These are phyloP conservation scores for Asterophora lycoperdoides DNA, from an alignment of 768 basidiomycete species.

Conservation along the genomic window DNA sequence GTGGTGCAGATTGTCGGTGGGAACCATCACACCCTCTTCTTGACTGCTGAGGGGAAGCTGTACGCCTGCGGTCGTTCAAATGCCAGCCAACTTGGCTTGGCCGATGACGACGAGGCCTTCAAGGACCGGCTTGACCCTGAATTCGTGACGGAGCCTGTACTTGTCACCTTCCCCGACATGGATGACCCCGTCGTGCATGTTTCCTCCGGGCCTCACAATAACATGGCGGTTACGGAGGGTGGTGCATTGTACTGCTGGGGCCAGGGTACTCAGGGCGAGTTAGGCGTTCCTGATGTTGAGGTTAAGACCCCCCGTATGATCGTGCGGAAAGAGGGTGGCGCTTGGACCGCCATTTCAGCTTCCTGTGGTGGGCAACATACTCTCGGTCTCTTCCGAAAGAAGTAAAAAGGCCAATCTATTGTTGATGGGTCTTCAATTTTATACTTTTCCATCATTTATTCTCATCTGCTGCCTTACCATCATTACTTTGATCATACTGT, in stretches of 20 bases:
- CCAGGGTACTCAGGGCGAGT: conserved; percentile 71
- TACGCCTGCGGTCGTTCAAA: conserved; percentile 86
- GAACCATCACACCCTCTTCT: conserved; percentile 87
- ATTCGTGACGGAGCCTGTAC: conserved; percentile 62
- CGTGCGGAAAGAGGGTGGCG: conserved; percentile 68
- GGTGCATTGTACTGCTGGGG: conserved; percentile 78
- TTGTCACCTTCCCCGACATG: conserved; percentile 58
- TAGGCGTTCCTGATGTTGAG: conserved; percentile 58
- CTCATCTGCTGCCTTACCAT: neutral
- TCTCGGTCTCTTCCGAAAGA: conserved; percentile 67
- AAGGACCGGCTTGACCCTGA: conserved; percentile 50
- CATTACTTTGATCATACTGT: neutral
- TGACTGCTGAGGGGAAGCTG: conserved; percentile 78
- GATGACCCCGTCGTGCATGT: conserved; percentile 64
- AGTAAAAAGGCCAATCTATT: conserved; percentile 24
- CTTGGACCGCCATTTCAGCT: conserved; percentile 60
- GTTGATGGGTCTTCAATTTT: neutral
- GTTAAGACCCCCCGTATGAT: conserved; percentile 61
- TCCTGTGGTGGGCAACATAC: conserved; percentile 81
- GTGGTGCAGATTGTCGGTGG: conserved; percentile 78
- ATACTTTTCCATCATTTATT: neutral
- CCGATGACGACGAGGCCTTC: conserved; percentile 65
- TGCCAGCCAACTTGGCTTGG: conserved; percentile 76
- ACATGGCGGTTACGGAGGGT: conserved; percentile 60
- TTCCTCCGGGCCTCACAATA: conserved; percentile 68